These are phyloP conservation scores for Pichia sp. DNA, from an alignment of 1,139 yeast genomes.

Conservation along the genomic window DNA sequence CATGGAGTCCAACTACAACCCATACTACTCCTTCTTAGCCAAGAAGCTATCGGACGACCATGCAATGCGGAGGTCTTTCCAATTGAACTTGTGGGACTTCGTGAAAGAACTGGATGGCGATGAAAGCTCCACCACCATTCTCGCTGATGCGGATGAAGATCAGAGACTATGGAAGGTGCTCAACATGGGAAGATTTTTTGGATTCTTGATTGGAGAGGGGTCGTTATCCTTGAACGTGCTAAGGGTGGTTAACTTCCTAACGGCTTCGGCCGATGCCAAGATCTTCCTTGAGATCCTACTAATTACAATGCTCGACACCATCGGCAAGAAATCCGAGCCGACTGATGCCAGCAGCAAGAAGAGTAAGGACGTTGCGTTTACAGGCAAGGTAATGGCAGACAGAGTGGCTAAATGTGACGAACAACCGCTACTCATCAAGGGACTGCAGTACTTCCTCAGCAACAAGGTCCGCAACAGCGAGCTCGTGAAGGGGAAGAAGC, in stretches of 20 bases:
- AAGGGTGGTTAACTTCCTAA: slow-evolving; percentile 68
- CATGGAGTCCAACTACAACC: slow-evolving; percentile 81
- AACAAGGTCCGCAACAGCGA: slow-evolving; percentile 49
- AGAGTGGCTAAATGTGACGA: slow-evolving; percentile 59
- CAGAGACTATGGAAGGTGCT: slow-evolving; percentile 53
- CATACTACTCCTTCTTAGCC: slow-evolving; percentile 82
- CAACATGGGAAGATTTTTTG: slow-evolving; percentile 77
- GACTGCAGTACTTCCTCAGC: slow-evolving; percentile 64
- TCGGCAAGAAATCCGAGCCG: slow-evolving; percentile 62
- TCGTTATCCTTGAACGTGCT: slow-evolving; percentile 68
- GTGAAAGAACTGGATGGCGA: slow-evolving; percentile 67
- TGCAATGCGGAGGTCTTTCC: slow-evolving; percentile 74
- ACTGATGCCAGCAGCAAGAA: slow-evolving; percentile 44
- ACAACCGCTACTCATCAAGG: slow-evolving; percentile 59
- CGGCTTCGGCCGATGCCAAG: slow-evolving; percentile 60
- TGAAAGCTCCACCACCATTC: slow-evolving; percentile 28
- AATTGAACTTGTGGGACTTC: slow-evolving; percentile 86
- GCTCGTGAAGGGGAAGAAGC: slow-evolving; percentile 55
- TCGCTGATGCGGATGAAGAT: slow-evolving; percentile 44
- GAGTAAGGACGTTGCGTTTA: slow-evolving; percentile 42
- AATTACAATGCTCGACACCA: slow-evolving; percentile 58
- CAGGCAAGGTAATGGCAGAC: slow-evolving; percentile 51
- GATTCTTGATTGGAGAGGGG: slow-evolving; percentile 67
- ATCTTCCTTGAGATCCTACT: slow-evolving; percentile 71
- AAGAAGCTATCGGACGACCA: slow-evolving; percentile 68